Percentiles rank a stretch among this genome's conserved stretches.
Conservation (phyloP, 306 rosid species). For the Inga laurina region DNA sequence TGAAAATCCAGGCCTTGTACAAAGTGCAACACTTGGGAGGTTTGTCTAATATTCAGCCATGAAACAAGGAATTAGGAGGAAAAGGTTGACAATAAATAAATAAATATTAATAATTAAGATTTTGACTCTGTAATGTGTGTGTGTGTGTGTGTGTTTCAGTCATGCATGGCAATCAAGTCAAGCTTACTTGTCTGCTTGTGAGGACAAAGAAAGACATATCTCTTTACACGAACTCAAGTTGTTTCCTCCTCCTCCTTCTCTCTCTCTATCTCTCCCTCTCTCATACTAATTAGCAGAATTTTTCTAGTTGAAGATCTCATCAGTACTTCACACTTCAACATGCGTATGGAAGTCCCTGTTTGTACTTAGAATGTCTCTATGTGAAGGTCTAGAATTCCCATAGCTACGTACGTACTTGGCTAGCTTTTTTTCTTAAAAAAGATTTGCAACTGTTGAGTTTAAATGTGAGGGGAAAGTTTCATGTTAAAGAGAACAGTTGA, state of each 20-base stretch:
- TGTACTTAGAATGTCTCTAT: not conserved
- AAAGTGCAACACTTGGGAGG: not conserved
- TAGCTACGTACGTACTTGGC: not conserved
- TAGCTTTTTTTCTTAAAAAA: not conserved
- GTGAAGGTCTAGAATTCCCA: not conserved
- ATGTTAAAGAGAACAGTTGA: no score
- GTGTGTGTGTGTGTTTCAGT: constrained; percentile 54
- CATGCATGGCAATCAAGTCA: constrained; percentile 54
- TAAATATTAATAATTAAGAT: not conserved
- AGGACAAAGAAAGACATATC: constrained; percentile 57
- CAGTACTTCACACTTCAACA: constrained; percentile 32
- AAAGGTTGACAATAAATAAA: constrained; percentile 8
- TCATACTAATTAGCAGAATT: constrained; percentile 10
- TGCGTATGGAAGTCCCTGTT: constrained; percentile 9
- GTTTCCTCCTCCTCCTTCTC: constrained; percentile 27
- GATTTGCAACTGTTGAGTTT: not conserved
- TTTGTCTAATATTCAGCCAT: constrained; percentile 24
- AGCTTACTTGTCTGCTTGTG: constrained; percentile 51
- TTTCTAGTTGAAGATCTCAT: constrained; percentile 8
- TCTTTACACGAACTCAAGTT: constrained; percentile 43
- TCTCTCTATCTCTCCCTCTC: not conserved
- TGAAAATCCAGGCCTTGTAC: not conserved
- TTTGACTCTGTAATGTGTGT: constrained; percentile 31
- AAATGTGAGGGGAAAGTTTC: not conserved
- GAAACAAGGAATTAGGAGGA: constrained; percentile 32